phyloP scores from a whole-genome alignment of 495 filamentous ascomycete genomes.

The Penicillium roqueforti region DNA sequence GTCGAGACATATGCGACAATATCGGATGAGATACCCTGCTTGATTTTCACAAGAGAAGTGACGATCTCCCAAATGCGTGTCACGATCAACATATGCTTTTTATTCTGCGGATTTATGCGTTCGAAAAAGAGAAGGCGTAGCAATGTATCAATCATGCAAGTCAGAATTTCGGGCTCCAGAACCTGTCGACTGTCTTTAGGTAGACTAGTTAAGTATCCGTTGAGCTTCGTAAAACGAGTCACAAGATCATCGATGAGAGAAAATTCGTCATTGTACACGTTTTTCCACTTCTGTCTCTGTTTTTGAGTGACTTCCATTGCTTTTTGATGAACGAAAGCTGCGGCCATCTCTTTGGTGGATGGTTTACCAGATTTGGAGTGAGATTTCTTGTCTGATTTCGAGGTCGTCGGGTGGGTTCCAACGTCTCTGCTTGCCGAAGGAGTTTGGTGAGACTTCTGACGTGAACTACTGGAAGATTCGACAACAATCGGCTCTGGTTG shows the following conservation, averaged over 20 bases:
- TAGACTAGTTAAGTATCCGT: slow-evolving; percentile 19
- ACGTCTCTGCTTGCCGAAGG: neutral
- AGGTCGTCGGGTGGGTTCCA: neutral
- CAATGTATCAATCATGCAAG: slow-evolving; percentile 45
- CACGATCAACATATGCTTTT: neutral
- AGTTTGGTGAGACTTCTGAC: neutral
- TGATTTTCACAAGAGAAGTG: slow-evolving; percentile 14
- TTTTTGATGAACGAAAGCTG: slow-evolving; percentile 1
- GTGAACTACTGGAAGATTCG: neutral
- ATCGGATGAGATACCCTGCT: slow-evolving; percentile 24
- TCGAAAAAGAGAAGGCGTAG: slow-evolving; percentile 17
- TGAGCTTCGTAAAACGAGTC: neutral
- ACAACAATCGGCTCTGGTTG: slow-evolving; percentile 2
- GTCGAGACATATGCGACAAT: slow-evolving; percentile 21
- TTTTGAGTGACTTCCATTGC: neutral
- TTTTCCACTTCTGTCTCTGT: slow-evolving; percentile 1
- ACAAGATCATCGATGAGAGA: neutral
- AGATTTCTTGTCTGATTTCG: neutral
- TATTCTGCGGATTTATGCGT: neutral
- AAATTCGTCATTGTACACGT: neutral
- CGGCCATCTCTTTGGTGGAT: neutral
- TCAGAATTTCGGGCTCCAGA: slow-evolving; percentile 37
- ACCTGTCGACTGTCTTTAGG: slow-evolving; percentile 7
- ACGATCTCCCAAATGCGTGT: slow-evolving; percentile 20
- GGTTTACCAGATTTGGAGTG: neutral